Evolutionary conservation across 495 filamentous ascomycete species (phyloP), one percentile per base, ranked within the genome.

Genomic region (Penicillium canescens): DNA sequence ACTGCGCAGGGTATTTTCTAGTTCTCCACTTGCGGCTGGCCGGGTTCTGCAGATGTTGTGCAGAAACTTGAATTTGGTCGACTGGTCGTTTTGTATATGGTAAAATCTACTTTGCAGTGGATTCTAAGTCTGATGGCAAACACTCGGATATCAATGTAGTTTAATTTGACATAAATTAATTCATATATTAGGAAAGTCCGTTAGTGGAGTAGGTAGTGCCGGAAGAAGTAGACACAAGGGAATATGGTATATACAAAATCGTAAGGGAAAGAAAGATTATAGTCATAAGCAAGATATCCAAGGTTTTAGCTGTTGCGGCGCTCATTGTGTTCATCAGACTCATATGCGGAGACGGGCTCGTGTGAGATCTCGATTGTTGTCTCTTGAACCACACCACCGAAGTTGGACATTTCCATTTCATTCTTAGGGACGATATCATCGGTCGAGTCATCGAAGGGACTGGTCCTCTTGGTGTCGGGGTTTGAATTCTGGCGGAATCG

Each of bases 361-460:
- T 71, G 68, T 34, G 66, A 66, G 41, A 75, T 72, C 56, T 75
- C 72, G 50, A 75, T 71, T 13, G 69, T 73, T 23, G 72, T 75
- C 49, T 75, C 66, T 41, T 75, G 72, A 50, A 73, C 71, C 49
- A 75, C 72, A n/a, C 62, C 71, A 31, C 62, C 55, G n/a, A 71
- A 58, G 24, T 65, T 56, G 13, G 42, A 54, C 51, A 69, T 52
- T 55, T 72, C 72, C 59, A 67, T 61, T 16, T 69, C 66, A 16
- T 56, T 56, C 52, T 70, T 70, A 6, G 60, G 55, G n/a, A 73
- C 69, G 47, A 72, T 70, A 38, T 71, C 62, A n/a, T 74, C 71
- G 8, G 67, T 71, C 3, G 71, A 74, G 13, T 59, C 66, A 2
- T 68, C 69, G 10, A 67, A 67, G 6, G 64, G 53, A 44, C 67